phyloP scores from a whole-genome alignment of 225 moss, liverwort and hornwort species.

The Marchantia polymorpha region DNA sequence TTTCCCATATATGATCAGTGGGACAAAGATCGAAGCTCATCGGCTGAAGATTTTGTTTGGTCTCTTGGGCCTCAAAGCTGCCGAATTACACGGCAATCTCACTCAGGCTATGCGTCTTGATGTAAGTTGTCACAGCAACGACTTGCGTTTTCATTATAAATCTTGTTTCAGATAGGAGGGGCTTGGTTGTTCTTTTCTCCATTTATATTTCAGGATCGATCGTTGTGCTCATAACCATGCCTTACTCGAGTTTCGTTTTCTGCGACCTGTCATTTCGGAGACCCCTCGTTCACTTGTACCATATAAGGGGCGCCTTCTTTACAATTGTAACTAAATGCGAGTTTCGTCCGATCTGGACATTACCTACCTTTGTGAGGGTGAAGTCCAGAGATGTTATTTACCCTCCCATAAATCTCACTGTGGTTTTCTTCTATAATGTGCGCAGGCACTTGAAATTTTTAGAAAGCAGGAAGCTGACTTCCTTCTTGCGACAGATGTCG shows the following conservation, averaged over 20 bases:
- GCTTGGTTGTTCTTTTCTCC: neutral
- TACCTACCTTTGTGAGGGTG: too few relatives aligned
- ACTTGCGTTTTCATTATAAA: neutral
- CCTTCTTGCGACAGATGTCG: slow-evolving; percentile 93
- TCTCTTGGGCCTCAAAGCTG: slow-evolving; percentile 86
- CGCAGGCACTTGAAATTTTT: slow-evolving; percentile 86
- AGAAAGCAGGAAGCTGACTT: slow-evolving; percentile 86
- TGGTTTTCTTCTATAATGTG: neutral
- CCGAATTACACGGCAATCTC: slow-evolving; percentile 95
- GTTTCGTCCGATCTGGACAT: too few relatives aligned
- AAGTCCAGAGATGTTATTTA: neutral
- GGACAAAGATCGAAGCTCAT: slow-evolving; percentile 93
- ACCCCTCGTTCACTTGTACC: too few relatives aligned
- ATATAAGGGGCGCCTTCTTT: too few relatives aligned
- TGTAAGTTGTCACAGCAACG: slow-evolving; percentile 40
- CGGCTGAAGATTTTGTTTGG: slow-evolving; percentile 95
- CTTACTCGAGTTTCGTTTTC: neutral
- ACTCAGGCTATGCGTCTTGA: slow-evolving; percentile 94
- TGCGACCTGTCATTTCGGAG: too few relatives aligned
- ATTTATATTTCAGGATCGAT: too few relatives aligned
- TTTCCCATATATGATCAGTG: slow-evolving; percentile 41
- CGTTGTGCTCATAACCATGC: too few relatives aligned
- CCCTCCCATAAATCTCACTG: neutral
- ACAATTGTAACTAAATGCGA: too few relatives aligned
- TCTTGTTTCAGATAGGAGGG: neutral